Base-by-base conservation (phyloP, 441 rosid species). In the Mallotus japonicus region DNA sequence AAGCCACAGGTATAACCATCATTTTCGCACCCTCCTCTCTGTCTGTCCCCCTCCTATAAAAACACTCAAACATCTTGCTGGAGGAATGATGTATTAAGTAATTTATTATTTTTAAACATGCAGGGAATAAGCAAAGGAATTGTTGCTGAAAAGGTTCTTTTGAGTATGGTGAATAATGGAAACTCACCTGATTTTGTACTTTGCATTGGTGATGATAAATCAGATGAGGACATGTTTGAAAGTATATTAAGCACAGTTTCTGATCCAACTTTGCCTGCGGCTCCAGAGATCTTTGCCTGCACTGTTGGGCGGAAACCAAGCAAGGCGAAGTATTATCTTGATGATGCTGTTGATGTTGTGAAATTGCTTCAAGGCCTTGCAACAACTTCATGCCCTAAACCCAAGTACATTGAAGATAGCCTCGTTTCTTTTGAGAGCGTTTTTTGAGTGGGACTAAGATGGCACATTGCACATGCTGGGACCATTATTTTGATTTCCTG, bases 211-310 rank as follows among this genome's bases (percentile, higher is more conserved):
- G 90, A 87, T 69, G 90, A 87, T 75, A 75, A 79, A 79, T 87
- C 90, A 3, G 90, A 85, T 64, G 90, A 87, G 74, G 88, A 87
- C 78, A 87, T 87, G 90, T 87, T 87, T 69, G 87, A 83, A 72
- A 81, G 83, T 73, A 83, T 87, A 73, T 69, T 75, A 19, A 79
- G 79, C 72, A 75, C 81, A 17, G 79, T 77, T 61, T 72, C 75
- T 28, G 54, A 77, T 59, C 80, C 82, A 20, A 75, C 81, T 32
- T 65, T 79, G 47, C 78, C 84, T 3, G 65, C 57, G 14, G 70
- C 77, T 73, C 86, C 87, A 0, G 87, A 85, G 73, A 83, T 86
- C 55, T 83, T 81, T 46, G 86, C 88, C 24, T 84, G 90, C 81
- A 87, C 87, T 0, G 84, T 83, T 46, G 88, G 88, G 46, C 83